Conservation (phyloP, 2,329 filamentous ascomycete species). For the Leptographium procerum region DNA sequence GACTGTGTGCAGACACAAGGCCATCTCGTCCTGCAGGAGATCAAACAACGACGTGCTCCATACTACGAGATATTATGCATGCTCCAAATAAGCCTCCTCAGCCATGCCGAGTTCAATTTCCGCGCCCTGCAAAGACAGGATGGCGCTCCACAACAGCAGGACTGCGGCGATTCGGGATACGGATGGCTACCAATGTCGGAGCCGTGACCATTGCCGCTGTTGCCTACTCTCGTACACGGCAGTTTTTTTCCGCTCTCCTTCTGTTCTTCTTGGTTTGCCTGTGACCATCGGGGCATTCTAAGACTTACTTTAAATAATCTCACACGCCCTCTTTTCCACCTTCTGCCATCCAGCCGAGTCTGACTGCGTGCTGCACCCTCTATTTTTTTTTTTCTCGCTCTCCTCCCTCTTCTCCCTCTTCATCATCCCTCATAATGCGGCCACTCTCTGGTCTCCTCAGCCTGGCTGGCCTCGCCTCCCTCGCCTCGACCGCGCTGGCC, state of each 20-base stretch:
- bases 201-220: neutral
- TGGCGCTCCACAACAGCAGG: neutral
- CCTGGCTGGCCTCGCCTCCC: neutral
- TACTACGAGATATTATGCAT: neutral
- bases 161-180: neutral
- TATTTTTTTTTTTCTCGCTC: neutral
- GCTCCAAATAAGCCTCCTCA: neutral
- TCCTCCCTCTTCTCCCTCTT: neutral
- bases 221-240: neutral
- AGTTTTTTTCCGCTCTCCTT: neutral
- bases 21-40: neutral
- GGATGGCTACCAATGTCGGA: neutral
- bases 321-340: neutral
- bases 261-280: neutral
- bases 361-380: neutral
- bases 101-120: neutral
- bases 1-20: neutral
- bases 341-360: neutral
- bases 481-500: neutral
- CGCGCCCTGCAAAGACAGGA: neutral
- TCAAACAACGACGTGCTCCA: neutral
- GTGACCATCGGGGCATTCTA: neutral
- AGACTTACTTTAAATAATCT: neutral
- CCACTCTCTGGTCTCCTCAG: neutral
- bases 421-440: neutral